Base-by-base conservation (phyloP, 495 filamentous ascomycete species). In the Parmelia sp. region DNA sequence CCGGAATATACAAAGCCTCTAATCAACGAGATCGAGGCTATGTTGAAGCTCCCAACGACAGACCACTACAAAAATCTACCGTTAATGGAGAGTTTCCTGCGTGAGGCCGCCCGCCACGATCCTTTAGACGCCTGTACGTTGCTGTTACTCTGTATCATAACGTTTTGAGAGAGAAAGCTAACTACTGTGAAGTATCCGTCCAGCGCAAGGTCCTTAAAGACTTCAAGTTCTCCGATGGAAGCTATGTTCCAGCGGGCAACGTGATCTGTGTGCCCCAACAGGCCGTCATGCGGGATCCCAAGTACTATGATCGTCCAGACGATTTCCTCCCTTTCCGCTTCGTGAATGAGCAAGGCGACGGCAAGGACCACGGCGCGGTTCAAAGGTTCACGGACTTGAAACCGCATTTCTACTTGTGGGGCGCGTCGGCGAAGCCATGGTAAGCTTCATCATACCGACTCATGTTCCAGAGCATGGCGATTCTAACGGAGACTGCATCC, bases 1-100 rank as follows among this genome's bases (percentile, higher is more conserved):
- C 67, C 67, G 1, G 58, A 64, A 64, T 69, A 69, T 39, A 68
- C 44, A 14, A 47, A 57, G 37, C 51, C 44, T 31, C 65, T 69
- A 19, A 37, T 29, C 21, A 25, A 69, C 15, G 67, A 69, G 65
- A n/a, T n/a, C n/a, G n/a, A n/a, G n/a, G n/a, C n/a, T n/a, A n/a
- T n/a, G n/a, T 29, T 66, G 21, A 35, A 60, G 51, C 55, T 60
- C 23, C 39, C 57, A 58, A 12, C 53, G 15, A 62, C 31, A 15
- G 60, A 62, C 17, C 57, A 57, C 25, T 53, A 57, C 42, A 58
- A 63, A n/a, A 7, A 57, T 17, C 14, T 67, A 37, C 65, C 65
- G 14, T 37, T 67, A 17, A 29, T 67, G 17, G 65, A 67, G 17
- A 63, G 65, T 15, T 67, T 67, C 40, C 23, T 67, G 35, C 29